Conservation (phyloP, 495 filamentous ascomycete species). For the Podospora didyma region DNA sequence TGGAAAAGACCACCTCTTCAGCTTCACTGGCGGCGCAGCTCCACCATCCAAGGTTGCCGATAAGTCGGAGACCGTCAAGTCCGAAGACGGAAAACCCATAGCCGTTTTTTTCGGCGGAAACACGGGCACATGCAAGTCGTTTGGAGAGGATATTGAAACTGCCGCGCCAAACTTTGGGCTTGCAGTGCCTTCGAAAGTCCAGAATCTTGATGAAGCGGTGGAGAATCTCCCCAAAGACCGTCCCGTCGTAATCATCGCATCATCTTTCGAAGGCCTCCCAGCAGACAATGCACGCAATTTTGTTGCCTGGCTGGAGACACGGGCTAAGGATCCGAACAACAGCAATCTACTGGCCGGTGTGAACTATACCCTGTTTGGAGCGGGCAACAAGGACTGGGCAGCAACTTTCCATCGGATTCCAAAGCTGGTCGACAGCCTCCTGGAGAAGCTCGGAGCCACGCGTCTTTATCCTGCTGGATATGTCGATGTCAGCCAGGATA, state of each 20-base stretch:
- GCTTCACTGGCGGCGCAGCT: constrained; percentile 6
- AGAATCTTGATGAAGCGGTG: constrained; percentile 52
- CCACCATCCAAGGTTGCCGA: background rate
- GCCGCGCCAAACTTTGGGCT: constrained; percentile 52
- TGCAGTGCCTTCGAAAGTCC: constrained; percentile 31
- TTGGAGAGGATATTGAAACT: constrained; percentile 54
- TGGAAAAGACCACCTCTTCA: constrained; percentile 39
- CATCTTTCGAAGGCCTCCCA: constrained; percentile 60
- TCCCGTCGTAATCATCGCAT: constrained; percentile 56
- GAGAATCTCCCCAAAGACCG: constrained; percentile 53
- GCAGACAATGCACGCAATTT: constrained; percentile 66
- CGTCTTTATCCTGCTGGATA: constrained; percentile 47
- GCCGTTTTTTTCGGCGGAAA: constrained; percentile 63
- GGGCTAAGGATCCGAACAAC: constrained; percentile 34
- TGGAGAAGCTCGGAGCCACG: constrained; percentile 46
- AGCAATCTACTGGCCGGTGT: constrained; percentile 40
- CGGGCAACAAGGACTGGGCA: constrained; percentile 52
- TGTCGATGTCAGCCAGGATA: constrained; percentile 54
- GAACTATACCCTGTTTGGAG: constrained; percentile 60
- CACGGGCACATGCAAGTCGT: constrained; percentile 62
- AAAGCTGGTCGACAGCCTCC: constrained; percentile 49
- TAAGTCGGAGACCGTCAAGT: background rate
- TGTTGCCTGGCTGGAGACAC: constrained; percentile 53
- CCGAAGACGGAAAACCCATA: constrained; percentile 29
- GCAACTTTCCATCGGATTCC: constrained; percentile 65